These are phyloP conservation scores for Vitis riparia DNA, from an alignment of 164 flowering plant species.

Conservation along the genomic window DNA sequence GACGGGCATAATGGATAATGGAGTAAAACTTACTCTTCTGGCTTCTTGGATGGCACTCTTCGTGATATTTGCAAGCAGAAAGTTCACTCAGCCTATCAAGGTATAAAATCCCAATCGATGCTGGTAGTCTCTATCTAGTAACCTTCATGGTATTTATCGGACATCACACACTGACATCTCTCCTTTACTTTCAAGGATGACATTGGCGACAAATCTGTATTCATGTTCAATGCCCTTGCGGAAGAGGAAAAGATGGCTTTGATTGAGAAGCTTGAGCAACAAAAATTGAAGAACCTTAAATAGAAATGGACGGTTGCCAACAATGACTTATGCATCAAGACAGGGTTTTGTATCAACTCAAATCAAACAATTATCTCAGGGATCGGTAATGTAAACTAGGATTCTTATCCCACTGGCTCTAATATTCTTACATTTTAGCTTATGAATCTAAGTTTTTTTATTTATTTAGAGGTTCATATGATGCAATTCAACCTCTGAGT, in stretches of 20 bases:
- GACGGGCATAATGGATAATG: slow-evolving; percentile 80
- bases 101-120: slow-evolving; percentile 20
- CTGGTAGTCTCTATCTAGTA: too few species aligned
- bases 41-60: slow-evolving; percentile 88
- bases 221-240: slow-evolving; percentile 73
- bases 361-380: too few species aligned
- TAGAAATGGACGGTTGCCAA: not conserved
- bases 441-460: too few species aligned
- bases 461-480: too few species aligned
- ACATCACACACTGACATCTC: not conserved
- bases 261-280: slow-evolving; percentile 60
- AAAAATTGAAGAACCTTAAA: slow-evolving; percentile 11
- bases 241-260: slow-evolving; percentile 70
- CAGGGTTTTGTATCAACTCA: too few species aligned
- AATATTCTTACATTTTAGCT: too few species aligned
- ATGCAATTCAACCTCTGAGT: too few species aligned
- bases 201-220: slow-evolving; percentile 87
- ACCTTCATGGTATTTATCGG: not conserved
- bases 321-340: too few species aligned
- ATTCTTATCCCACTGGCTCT: too few species aligned
- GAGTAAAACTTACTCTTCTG: slow-evolving; percentile 55
- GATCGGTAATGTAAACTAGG: too few species aligned
- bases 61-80: slow-evolving; percentile 78
- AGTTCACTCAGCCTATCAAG: slow-evolving; percentile 94
- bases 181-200: slow-evolving; percentile 61